Evolutionary conservation across 2,329 filamentous ascomycete genomes (phyloP).

Genomic region (Cordyceps fumosorosea): DNA sequence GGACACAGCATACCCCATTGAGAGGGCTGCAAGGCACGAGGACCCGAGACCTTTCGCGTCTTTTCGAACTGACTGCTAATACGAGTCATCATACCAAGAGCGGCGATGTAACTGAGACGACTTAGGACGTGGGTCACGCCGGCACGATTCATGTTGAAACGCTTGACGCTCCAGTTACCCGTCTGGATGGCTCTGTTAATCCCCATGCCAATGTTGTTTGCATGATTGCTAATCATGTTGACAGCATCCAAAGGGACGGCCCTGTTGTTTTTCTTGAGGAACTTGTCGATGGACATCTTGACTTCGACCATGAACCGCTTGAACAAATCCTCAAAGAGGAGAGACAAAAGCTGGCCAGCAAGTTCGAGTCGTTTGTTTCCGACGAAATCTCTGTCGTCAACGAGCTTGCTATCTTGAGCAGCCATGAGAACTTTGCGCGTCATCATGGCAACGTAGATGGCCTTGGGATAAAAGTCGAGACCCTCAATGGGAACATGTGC

Average conservation of each 20-base stretch:
- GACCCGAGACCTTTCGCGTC: conserved; percentile 91
- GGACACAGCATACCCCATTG: conserved; percentile 98
- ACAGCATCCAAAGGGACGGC: conserved; percentile 84
- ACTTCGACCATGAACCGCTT: conserved; percentile 88
- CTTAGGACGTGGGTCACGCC: conserved; percentile 96
- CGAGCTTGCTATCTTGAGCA: conserved; percentile 77
- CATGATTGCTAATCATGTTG: conserved; percentile 75
- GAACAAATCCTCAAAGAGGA: conserved; percentile 96
- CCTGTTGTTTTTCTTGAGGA: conserved; percentile 86
- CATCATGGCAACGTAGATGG: conserved; percentile 95
- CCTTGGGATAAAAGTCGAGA: conserved; percentile 94
- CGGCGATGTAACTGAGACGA: conserved; percentile 90
- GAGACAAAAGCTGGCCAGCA: conserved; percentile 85
- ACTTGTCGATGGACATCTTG: conserved; percentile 91
- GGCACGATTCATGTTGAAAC: conserved; percentile 97
- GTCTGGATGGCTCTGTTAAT: conserved; percentile 96
- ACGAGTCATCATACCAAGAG: conserved; percentile 98
- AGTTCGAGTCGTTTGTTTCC: conserved; percentile 95
- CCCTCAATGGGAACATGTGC: conserved; percentile 89
- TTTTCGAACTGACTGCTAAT: conserved; percentile 99
- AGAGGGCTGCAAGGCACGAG: conserved; percentile 90
- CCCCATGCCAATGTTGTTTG: conserved; percentile 80
- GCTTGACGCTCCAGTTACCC: conserved; percentile 95
- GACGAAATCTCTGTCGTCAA: conserved; percentile 96
- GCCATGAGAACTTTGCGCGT: conserved; percentile 93